Percentiles rank a stretch among this genome's conserved stretches.
Evolutionary conservation across 1,284 basidiomycete genomes (phyloP).

Genomic region (Macrocystidia cucumis): DNA sequence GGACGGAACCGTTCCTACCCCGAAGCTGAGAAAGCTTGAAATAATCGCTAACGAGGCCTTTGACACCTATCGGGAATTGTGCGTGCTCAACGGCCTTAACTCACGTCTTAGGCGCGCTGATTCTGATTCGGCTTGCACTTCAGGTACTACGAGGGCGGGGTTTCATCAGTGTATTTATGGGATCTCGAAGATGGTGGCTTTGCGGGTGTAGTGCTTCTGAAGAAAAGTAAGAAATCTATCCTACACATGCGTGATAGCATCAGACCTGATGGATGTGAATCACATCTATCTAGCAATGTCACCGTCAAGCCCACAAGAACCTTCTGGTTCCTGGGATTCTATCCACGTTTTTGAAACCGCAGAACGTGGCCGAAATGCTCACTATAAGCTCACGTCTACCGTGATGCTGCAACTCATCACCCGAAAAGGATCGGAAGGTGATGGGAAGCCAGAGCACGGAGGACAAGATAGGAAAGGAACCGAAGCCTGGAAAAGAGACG

Average conservation of each 20-base stretch:
- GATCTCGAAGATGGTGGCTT: slow-evolving; percentile 95
- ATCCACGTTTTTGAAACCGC: slow-evolving; percentile 96
- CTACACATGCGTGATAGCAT: not conserved
- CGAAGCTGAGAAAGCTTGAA: slow-evolving; percentile 87
- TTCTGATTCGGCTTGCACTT: slow-evolving; percentile 1
- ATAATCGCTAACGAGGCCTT: slow-evolving; percentile 94
- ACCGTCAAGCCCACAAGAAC: slow-evolving; percentile 45
- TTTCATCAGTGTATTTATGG: slow-evolving; percentile 98
- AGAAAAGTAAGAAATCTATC: slow-evolving; percentile 72
- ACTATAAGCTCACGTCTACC: slow-evolving; percentile 96
- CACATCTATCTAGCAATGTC: slow-evolving; percentile 49
- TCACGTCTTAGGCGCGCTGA: not conserved
- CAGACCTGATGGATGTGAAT: slow-evolving; percentile 3
- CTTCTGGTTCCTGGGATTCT: slow-evolving; percentile 91
- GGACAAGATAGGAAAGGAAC: slow-evolving; percentile 25
- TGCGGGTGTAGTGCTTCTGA: slow-evolving; percentile 93
- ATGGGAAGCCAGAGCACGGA: slow-evolving; percentile 31
- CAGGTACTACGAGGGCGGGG: slow-evolving; percentile 95
- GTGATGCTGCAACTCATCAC: slow-evolving; percentile 93
- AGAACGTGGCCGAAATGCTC: slow-evolving; percentile 85
- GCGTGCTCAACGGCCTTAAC: slow-evolving; percentile 16
- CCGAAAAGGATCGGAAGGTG: slow-evolving; percentile 36
- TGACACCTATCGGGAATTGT: slow-evolving; percentile 96
- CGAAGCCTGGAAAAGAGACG: slow-evolving; percentile 50
- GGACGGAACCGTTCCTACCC: slow-evolving; percentile 81